Evolutionary conservation across 2,329 filamentous ascomycete genomes (phyloP), one percentile per base, ranked within the genome.

Genomic region (Fusarium continuum): DNA sequence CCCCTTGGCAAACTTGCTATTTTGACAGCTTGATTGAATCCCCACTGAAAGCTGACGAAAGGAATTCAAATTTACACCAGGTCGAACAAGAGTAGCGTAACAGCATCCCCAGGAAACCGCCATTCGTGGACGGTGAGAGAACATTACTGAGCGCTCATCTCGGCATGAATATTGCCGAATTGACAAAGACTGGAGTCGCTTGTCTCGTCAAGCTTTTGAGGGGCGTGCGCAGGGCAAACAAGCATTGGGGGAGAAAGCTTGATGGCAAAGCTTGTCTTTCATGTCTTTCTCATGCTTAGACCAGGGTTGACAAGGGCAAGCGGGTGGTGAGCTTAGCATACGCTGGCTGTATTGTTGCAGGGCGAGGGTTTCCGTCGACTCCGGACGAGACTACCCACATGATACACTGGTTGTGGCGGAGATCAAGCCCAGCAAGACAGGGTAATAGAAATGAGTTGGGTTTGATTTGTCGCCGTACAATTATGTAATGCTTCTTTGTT

Each of bases 201-300:
- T 62, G 35, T 62, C 26, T n/a, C 16, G 19, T 55, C 59, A 64
- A 64, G 60, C 59, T 59, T 64, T 64, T 17, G 32, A 11, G 25
- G 29, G 8, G 6, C 14, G 31, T 20, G n/a, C 13, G 28, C 28
- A n/a, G 28, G 5, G 7, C 9, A n/a, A 43, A 54, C 6, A 59
- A 55, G 54, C 59, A 38, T 64, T 44, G 5, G 16, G 28, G 14
- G 11, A 20, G 34, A 60, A 63, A 49, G 60, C 60, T 64, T 61
- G 54, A 57, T 16, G 20, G 20, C 44, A 29, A 46, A 39, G 20
- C 19, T 51, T 31, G 17, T 47, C 28, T 54, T 32, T 10, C 45
- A 39, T 35, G 29, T n/a, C n/a, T n/a, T n/a, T n/a, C 22, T 55
- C 48, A 38, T 45, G 17, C 38, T 20, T 34, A 28, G 23, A 38